These are phyloP conservation scores for Sclerotinia trifoliorum DNA, from an alignment of 2,329 filamentous ascomycete species.

Conservation along the genomic window DNA sequence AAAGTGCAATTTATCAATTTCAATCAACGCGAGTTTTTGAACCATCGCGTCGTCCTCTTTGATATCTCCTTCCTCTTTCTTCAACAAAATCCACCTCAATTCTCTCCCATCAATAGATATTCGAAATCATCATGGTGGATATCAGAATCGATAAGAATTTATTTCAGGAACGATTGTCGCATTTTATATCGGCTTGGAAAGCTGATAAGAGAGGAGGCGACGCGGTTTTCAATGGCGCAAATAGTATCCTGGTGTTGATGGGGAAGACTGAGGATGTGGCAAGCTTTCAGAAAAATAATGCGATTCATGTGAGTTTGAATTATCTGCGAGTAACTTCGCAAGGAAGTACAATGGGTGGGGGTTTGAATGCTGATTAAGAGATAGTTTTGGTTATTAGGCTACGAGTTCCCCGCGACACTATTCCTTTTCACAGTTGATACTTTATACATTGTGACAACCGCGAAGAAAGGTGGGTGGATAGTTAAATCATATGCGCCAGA, in stretches of 20 bases:
- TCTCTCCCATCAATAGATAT: slow-evolving; percentile 34
- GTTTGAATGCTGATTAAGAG: slow-evolving; percentile 26
- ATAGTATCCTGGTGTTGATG: slow-evolving; percentile 86
- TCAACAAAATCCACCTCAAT: slow-evolving; percentile 22
- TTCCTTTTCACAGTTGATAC: slow-evolving; percentile 88
- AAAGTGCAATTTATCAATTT: slow-evolving; percentile 16
- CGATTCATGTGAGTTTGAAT: slow-evolving; percentile 75
- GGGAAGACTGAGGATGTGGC: slow-evolving; percentile 90
- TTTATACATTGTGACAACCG: slow-evolving; percentile 89
- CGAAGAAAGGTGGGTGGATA: slow-evolving; percentile 77
- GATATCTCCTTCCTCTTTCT: slow-evolving; percentile 14
- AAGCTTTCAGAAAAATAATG: slow-evolving; percentile 92
- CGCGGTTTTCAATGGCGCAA: slow-evolving; percentile 78
- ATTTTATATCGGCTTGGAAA: slow-evolving; percentile 91
- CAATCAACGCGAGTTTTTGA: slow-evolving; percentile 31
- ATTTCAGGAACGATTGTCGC: slow-evolving; percentile 90
- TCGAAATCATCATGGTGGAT: slow-evolving; percentile 53
- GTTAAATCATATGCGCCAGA: slow-evolving; percentile 6
- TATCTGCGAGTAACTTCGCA: slow-evolving; percentile 1
- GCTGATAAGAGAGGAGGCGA: slow-evolving; percentile 88
- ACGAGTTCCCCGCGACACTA: slow-evolving; percentile 95
- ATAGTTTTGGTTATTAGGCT: slow-evolving; percentile 96
- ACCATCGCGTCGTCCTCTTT: slow-evolving; percentile 30
- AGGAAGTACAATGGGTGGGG: background rate
- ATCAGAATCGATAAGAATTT: slow-evolving; percentile 93